Percentiles rank a stretch among this genome's conserved stretches.
Conservation (phyloP, 805 yeast genomes). For the Maudiozyma saulgeensis region DNA sequence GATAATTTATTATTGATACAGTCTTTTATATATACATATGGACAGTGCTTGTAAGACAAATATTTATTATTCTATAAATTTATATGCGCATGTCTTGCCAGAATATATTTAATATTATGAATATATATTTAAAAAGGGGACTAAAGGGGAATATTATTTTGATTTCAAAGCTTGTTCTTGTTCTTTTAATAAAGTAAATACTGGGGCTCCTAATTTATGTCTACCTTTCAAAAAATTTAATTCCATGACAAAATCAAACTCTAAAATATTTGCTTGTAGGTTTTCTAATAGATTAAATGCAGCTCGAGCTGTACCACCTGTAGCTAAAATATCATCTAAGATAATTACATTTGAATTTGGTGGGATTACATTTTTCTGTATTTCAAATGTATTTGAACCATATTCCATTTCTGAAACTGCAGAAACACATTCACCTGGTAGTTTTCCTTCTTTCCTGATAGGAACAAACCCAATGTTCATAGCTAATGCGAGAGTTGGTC, state of each 20-base stretch:
- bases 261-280: constrained; percentile 61
- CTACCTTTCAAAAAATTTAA: constrained; percentile 89
- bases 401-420: constrained; percentile 84
- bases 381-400: constrained; percentile 79
- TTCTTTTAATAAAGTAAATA: constrained; percentile 79
- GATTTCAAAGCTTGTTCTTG: constrained; percentile 45
- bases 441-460: constrained; percentile 90
- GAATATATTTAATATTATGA: background rate
- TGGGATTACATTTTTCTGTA: constrained; percentile 74
- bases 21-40: no score
- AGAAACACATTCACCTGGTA: constrained; percentile 70
- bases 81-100: background rate
- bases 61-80: background rate
- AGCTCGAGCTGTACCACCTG: constrained; percentile 91
- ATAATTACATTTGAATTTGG: constrained; percentile 72
- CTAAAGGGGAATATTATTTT: constrained; percentile 1
- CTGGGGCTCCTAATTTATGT: constrained; percentile 71
- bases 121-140: no score
- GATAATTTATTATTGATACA: constrained; percentile 7
- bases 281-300: constrained; percentile 74
- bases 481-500: constrained; percentile 87
- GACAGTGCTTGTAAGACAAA: background rate
- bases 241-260: constrained; percentile 84
- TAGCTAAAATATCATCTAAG: constrained; percentile 93
- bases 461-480: constrained; percentile 87